Conservation (phyloP, 805 yeast species). For the Starmerella khaoyaiensis region DNA sequence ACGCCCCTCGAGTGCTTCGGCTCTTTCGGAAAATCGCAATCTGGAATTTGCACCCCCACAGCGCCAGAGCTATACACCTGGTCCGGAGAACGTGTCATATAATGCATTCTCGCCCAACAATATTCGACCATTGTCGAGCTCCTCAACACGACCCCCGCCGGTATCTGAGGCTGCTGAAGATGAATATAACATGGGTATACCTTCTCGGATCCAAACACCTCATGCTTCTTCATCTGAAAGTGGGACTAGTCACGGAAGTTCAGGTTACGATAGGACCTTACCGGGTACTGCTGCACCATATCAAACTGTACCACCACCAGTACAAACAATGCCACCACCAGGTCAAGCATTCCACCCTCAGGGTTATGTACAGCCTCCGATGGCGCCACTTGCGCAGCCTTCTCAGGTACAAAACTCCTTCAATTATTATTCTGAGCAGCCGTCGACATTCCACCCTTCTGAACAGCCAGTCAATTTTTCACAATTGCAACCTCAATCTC, state of each 20-base stretch:
- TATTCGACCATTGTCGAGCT: constrained; percentile 1
- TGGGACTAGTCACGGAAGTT: background rate
- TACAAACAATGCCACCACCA: too few species aligned
- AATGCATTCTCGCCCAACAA: background rate
- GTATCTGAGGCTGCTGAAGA: constrained; percentile 12
- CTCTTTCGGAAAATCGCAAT: background rate
- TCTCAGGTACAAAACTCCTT: too few species aligned
- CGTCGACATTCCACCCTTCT: too few species aligned
- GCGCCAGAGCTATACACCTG: constrained; percentile 14
- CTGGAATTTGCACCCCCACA: constrained; percentile 7
- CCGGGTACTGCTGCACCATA: too few species aligned
- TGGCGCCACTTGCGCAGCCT: too few species aligned
- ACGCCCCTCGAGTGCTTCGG: background rate
- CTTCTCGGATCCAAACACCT: background rate
- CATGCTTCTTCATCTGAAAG: background rate
- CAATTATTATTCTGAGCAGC: too few species aligned
- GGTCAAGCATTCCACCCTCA: too few species aligned
- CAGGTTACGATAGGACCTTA: too few species aligned
- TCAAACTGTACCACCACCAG: too few species aligned
- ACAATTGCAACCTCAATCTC: too few species aligned
- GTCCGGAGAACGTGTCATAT: constrained; percentile 7
- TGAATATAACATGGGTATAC: constrained; percentile 6
- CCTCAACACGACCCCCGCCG: constrained; percentile 4
- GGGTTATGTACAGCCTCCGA: too few species aligned
- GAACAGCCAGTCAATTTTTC: too few species aligned